Evolutionary conservation across 345 rosid genomes (phyloP).

Genomic region (Lumnitzera littorea): DNA sequence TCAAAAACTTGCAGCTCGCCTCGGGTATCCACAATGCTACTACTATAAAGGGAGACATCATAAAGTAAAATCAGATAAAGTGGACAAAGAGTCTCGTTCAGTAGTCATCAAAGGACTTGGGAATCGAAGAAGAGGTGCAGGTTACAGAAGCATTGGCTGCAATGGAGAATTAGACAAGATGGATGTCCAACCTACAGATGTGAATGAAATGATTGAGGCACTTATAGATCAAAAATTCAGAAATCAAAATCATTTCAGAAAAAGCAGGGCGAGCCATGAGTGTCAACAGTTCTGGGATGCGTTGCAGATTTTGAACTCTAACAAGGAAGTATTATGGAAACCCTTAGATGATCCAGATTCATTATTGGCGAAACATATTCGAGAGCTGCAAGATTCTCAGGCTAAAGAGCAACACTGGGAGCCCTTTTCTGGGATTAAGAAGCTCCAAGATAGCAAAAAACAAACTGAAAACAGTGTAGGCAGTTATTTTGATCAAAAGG

Average conservation of each 20-base stretch:
- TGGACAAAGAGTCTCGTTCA: conserved; percentile 20
- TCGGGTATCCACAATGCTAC: too few relatives aligned
- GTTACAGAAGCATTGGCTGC: conserved; percentile 9
- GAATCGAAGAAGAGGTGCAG: conserved; percentile 14
- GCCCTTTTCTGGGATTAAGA: background rate
- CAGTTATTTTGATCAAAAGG: background rate
- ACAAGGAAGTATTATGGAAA: conserved; percentile 57
- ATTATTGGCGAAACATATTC: conserved; percentile 43
- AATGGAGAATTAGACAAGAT: conserved; percentile 20
- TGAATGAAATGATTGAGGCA: conserved; percentile 50
- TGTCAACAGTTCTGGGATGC: conserved; percentile 70
- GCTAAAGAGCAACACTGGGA: conserved; percentile 13
- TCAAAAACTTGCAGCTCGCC: too few relatives aligned
- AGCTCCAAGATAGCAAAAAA: conserved; percentile 9
- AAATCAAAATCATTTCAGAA: conserved; percentile 15
- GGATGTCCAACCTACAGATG: conserved; percentile 33
- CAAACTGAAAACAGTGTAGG: conserved; percentile 10
- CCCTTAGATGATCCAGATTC: conserved; percentile 75
- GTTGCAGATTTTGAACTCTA: conserved; percentile 53
- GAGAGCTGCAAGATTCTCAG: conserved; percentile 41
- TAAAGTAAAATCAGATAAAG: conserved; percentile 19
- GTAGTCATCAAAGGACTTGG: conserved; percentile 10
- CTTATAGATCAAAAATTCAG: conserved; percentile 41
- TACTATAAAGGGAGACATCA: conserved; percentile 9
- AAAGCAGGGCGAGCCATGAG: conserved; percentile 16